Evolutionary conservation across 2,329 filamentous ascomycete genomes (phyloP), one percentile per base, ranked within the genome.

Genomic region (Fusarium buharicum): DNA sequence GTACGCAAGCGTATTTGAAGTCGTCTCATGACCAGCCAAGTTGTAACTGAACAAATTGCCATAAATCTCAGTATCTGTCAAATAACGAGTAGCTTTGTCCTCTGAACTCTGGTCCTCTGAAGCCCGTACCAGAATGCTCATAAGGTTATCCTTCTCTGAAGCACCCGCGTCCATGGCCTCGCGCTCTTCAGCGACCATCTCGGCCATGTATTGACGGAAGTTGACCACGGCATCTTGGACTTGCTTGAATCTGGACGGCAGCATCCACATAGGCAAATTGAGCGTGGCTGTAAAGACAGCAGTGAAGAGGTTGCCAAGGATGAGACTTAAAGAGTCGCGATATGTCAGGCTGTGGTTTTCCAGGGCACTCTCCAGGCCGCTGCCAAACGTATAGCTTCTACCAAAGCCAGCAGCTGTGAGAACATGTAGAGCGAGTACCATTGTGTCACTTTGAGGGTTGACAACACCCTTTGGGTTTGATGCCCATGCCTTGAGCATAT

Each of bases 11-110:
- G 77, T 77, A 24, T 80, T 77, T 1, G 81, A 79, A 0, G 81
- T 81, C 0, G 81, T 83, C 54, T 84, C 82, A 53, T 83, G 80
- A 1, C 82, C 82, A 0, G 82, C 82, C 45, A 84, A 73, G 43
- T 79, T 82, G 58, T 82, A 76, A 2, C 79, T 71, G 47, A 81
- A 82, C 41, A 82, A 70, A 40, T 83, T 83, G 13, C 81, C 80
- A 36, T 79, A 79, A 6, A 84, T 78, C 55, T 84, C 81, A 1
- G 60, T 56, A 40, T 78, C 75, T 1, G 69, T 78, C 28, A 78
- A 70, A 11, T 62, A 46, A 2, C 56, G 46, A 11, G 57, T 47
- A 3, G 72, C 57, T 17, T 58, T 64, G 2, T 43, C 33, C 5
- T 51, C 40, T 1, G 47, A 31, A 3, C 22, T 45, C 38, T 57